A percentile compares a stretch with the other conserved stretches of the same genome.
Evolutionary conservation across 176 grass and related monocot genomes (phyloP).

Genomic region (Metroxylon sagu): DNA sequence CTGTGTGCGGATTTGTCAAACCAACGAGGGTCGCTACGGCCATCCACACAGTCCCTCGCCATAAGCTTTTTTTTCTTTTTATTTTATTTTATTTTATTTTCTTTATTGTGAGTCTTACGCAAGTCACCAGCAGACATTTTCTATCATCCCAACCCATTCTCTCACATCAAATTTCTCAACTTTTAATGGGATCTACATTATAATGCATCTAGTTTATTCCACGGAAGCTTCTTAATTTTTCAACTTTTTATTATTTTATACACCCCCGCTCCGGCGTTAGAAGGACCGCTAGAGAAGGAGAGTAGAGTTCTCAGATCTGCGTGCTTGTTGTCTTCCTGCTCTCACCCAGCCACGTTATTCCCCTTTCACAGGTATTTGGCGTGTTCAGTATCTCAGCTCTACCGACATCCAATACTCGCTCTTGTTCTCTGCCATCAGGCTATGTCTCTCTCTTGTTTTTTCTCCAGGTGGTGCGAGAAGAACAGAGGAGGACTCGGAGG

Average conservation of each 20-base stretch:
- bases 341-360: constrained; percentile 18
- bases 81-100: neutral
- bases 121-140: constrained; percentile 12
- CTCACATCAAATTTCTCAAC: neutral
- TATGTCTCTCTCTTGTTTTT: neutral
- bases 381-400: no score
- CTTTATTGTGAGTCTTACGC: constrained; percentile 13
- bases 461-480: neutral
- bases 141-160: constrained; percentile 6
- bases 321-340: neutral
- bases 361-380: neutral
- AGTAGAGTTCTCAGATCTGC: constrained; percentile 25
- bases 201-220: constrained; percentile 13
- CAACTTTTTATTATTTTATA: constrained; percentile 29
- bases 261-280: constrained; percentile 12
- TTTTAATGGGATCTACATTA: constrained; percentile 5
- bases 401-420: neutral
- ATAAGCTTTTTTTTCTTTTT: constrained; percentile 12
- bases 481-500: neutral
- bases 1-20: neutral
- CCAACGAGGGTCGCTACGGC: neutral
- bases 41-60: neutral
- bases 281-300: neutral
- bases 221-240: constrained; percentile 30
- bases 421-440: neutral